Evolutionary conservation across 768 basidiomycete genomes (phyloP), one percentile per base, ranked within the genome.

Genomic region (Naematelia aurantialba): DNA sequence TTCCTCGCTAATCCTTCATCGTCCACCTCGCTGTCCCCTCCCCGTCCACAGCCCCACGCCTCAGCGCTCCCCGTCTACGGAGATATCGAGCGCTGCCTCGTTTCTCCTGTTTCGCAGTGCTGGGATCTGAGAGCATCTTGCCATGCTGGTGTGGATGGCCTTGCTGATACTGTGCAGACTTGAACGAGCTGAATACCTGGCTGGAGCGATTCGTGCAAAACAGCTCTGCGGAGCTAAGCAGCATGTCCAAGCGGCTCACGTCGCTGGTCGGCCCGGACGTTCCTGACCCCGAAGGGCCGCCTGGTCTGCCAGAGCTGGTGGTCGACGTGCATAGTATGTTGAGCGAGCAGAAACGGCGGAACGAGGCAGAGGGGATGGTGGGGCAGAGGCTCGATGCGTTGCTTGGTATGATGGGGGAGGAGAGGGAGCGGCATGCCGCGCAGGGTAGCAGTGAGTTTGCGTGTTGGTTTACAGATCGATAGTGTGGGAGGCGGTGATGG

Each of bases 141-240:
- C n/a, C n/a, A n/a, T n/a, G 42, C 25, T 4, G 34, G 52, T 5
- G 29, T 31, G 26, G n/a, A n/a, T n/a, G n/a, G n/a, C n/a, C n/a
- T n/a, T 48, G 60, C 59, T 64, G 57, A 64, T 44, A 19, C 2
- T 12, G 19, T 5, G 21, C 44, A 75, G 73, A 75, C 58, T 60
- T 75, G 12, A 66, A 66, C 45, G 60, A 58, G 29, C 67, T 67
- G 45, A 65, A 67, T 49, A 30, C 88, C 84, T 92, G 90, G 90
- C 81, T 92, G 44, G 90, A 91, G 65, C 79, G 84, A 2, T 90
- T 91, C 72, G 88, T 90, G 39, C 85, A 84, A 42, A 85, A 85
- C 45, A 85, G 87, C n/a, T 85, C 85, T 0, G 82, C 83, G 13
- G 87, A 89, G 62, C 85, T 89, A 22, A 83, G 86, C 66, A 78